A percentile compares a stretch with the other conserved stretches of the same genome.
These are phyloP conservation scores for Rhizoclosmatium sp. DNA, from an alignment of 192 early-diverging fungal genomes.

Conservation along the genomic window DNA sequence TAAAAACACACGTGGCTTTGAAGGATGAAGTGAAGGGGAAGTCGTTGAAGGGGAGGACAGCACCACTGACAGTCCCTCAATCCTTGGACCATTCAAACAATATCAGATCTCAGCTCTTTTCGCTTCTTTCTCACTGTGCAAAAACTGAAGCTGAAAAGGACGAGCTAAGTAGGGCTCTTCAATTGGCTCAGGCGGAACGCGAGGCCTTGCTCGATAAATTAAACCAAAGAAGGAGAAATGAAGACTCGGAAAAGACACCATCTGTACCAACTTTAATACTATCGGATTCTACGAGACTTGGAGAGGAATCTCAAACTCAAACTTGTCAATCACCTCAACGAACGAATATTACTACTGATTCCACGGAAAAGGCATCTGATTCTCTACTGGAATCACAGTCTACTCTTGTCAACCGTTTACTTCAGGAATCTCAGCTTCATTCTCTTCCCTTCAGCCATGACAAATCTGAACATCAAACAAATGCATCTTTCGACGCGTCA, in stretches of 20 bases:
- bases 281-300: no score
- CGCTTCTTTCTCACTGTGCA: constrained; percentile 50
- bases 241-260: constrained; percentile 33
- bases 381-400: no score
- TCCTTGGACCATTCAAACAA: constrained; percentile 4
- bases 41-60: constrained; percentile 36
- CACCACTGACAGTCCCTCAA: constrained; percentile 16
- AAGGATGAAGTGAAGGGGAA: constrained; percentile 44
- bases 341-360: no score
- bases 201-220: constrained; percentile 73
- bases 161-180: constrained; percentile 44
- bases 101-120: constrained; percentile 11
- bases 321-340: no score
- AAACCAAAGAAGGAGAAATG: constrained; percentile 84
- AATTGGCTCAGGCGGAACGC: constrained; percentile 47
- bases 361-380: no score
- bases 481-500: no score
- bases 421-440: constrained; percentile 80
- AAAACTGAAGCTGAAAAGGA: no score
- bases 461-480: neutral
- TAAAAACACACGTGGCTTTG: constrained; percentile 70
- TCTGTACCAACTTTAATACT: no score
- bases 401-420: constrained; percentile 53
- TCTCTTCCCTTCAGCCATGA: neutral
- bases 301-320: no score